Conservation (phyloP, 495 filamentous ascomycete species). For the Tuber calosporum region DNA sequence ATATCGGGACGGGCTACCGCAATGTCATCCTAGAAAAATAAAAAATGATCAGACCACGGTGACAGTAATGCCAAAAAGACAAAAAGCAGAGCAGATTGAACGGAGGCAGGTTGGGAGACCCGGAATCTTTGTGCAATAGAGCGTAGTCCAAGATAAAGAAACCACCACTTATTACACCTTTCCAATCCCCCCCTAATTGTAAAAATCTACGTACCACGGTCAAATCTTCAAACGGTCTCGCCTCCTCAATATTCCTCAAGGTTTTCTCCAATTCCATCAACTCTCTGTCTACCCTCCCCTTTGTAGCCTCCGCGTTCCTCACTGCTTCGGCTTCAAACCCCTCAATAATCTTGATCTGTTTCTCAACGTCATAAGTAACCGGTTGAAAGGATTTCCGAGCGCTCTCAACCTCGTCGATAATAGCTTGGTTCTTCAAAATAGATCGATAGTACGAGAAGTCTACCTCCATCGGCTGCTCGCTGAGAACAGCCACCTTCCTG, state of each 20-base stretch:
- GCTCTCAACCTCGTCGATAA: slow-evolving; percentile 94
- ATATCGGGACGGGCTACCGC: slow-evolving; percentile 86
- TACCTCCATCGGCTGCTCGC: slow-evolving; percentile 69
- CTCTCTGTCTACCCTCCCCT: slow-evolving; percentile 87
- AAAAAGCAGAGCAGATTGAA: neutral
- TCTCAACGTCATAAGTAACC: slow-evolving; percentile 73
- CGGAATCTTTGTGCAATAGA: neutral
- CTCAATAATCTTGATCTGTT: slow-evolving; percentile 95
- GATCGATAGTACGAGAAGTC: slow-evolving; percentile 91
- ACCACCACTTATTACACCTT: neutral
- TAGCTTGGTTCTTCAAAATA: slow-evolving; percentile 82
- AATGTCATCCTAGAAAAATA: slow-evolving; percentile 74
- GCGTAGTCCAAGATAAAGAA: neutral
- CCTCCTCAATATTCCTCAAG: slow-evolving; percentile 91
- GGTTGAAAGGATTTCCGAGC: slow-evolving; percentile 85
- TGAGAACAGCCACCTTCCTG: slow-evolving; percentile 74
- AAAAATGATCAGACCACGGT: slow-evolving; percentile 14
- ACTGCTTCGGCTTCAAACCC: slow-evolving; percentile 94
- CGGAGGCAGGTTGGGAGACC: neutral
- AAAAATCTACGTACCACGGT: slow-evolving; percentile 72
- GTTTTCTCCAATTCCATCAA: slow-evolving; percentile 86
- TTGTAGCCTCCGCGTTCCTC: slow-evolving; percentile 92
- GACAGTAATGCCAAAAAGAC: neutral
- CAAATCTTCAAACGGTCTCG: slow-evolving; percentile 91
- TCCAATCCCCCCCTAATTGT: slow-evolving; percentile 2